These are phyloP conservation scores for Penicillium sp. DNA, from an alignment of 2,329 filamentous ascomycete genomes.

Conservation along the genomic window DNA sequence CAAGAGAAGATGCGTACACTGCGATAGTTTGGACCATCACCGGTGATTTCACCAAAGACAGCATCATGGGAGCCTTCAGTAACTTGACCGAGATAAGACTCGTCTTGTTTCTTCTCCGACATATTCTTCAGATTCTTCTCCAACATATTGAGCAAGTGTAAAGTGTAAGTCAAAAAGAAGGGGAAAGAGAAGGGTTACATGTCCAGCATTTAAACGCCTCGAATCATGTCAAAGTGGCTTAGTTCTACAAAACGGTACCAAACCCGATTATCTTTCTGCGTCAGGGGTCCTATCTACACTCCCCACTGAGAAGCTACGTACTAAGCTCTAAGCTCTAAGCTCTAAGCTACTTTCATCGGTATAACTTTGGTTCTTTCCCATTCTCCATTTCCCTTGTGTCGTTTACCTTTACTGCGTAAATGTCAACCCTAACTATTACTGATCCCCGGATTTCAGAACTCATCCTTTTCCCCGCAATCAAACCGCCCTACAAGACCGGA, in stretches of 20 bases:
- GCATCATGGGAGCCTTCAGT: constrained; percentile 10
- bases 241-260: not conserved
- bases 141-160: not conserved
- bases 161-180: too few species aligned
- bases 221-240: too few species aligned
- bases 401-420: too few species aligned
- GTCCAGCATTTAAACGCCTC: not conserved
- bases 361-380: not conserved
- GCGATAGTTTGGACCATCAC: constrained; percentile 18
- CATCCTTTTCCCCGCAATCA: constrained; percentile 10
- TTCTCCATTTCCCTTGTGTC: too few species aligned
- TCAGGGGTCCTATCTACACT: not conserved
- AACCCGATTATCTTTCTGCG: not conserved
- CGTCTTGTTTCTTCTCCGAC: constrained; percentile 5
- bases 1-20: constrained; percentile 8
- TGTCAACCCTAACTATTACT: too few species aligned
- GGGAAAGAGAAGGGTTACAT: not conserved
- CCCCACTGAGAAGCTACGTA: too few species aligned
- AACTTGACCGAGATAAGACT: constrained; percentile 2
- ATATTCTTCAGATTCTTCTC: constrained; percentile 12
- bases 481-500: not conserved
- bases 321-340: too few species aligned
- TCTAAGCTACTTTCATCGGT: too few species aligned
- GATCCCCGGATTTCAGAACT: constrained; percentile 11
- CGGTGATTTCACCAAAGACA: constrained; percentile 18